A percentile compares a stretch with the other conserved stretches of the same genome.
Evolutionary conservation across 495 filamentous ascomycete species (phyloP).

Genomic region (Tuber brumale): DNA sequence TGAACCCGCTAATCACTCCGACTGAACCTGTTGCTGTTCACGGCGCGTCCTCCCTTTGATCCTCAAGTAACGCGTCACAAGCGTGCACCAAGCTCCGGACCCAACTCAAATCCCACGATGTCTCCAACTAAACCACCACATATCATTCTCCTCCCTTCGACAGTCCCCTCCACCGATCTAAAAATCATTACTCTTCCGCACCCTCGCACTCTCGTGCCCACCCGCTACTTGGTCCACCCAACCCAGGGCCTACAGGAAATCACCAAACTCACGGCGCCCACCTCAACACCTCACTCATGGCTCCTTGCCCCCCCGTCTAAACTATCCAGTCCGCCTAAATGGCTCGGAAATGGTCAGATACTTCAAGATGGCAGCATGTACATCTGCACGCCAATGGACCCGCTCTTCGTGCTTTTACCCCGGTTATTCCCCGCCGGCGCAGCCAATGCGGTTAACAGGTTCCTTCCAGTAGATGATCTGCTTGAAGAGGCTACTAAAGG

Average conservation of each 20-base stretch:
- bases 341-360: constrained; percentile 46
- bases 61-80: background rate
- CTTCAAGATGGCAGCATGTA: constrained; percentile 62
- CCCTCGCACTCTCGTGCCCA: constrained; percentile 59
- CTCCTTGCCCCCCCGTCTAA: constrained; percentile 48
- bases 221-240: constrained; percentile 75
- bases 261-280: constrained; percentile 63
- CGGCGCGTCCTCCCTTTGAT: background rate
- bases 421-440: constrained; percentile 48
- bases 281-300: constrained; percentile 59
- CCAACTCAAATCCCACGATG: constrained; percentile 41
- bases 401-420: constrained; percentile 76
- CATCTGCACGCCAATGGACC: constrained; percentile 76
- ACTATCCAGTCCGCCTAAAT: constrained; percentile 8
- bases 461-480: constrained; percentile 73
- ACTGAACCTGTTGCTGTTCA: background rate
- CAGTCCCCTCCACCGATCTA: constrained; percentile 51
- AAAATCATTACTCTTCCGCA: constrained; percentile 72
- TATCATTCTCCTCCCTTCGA: constrained; percentile 73
- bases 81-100: background rate
- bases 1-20: background rate
- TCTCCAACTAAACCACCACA: constrained; percentile 48
- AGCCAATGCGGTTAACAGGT: constrained; percentile 50
- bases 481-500: constrained; percentile 52
- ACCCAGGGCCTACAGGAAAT: constrained; percentile 79